Percentiles rank a stretch among this genome's conserved stretches.
Evolutionary conservation across 169 alveolate genomes (phyloP).

Genomic region (Besnoitia besnoiti): DNA sequence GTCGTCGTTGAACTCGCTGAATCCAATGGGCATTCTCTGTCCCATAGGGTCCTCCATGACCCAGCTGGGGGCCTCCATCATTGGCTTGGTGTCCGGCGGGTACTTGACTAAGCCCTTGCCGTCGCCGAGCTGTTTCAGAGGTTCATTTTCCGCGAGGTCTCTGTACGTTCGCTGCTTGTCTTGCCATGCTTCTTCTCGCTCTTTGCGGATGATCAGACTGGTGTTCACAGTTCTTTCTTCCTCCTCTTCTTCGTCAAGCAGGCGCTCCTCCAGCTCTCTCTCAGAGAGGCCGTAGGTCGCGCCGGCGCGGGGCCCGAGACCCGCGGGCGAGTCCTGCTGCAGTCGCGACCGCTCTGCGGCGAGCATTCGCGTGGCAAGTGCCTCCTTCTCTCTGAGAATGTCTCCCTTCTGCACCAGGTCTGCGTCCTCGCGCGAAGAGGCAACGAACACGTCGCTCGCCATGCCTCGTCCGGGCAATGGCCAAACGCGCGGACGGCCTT

Average conservation of each 20-base stretch:
- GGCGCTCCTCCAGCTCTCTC: constrained; percentile 28
- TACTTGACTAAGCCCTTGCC: constrained; percentile 51
- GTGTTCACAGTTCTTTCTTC: constrained; percentile 55
- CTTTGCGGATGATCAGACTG: constrained; percentile 41
- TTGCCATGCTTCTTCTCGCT: constrained; percentile 45
- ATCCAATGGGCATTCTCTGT: constrained; percentile 52
- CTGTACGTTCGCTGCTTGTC: constrained; percentile 21
- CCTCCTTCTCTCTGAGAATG: not conserved
- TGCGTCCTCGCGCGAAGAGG: not conserved
- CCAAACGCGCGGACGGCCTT: not conserved
- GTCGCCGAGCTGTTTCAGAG: constrained; percentile 52
- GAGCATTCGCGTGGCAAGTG: not conserved
- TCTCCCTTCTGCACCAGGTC: not conserved
- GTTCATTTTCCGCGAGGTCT: constrained; percentile 33
- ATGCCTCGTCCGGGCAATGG: constrained; percentile 13
- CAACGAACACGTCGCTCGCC: not conserved
- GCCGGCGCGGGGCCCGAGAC: constrained; percentile 8
- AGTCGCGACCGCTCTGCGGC: not conserved
- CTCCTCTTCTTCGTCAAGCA: constrained; percentile 60
- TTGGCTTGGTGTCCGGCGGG: constrained; percentile 34
- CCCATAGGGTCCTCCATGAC: constrained; percentile 63
- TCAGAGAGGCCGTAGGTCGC: not conserved
- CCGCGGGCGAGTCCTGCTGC: not conserved
- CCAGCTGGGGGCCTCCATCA: constrained; percentile 61
- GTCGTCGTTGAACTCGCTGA: constrained; percentile 46